Evolutionary conservation across 371 early-diverging fungal species (phyloP).

Genomic region (Rhizopus microsporus): DNA sequence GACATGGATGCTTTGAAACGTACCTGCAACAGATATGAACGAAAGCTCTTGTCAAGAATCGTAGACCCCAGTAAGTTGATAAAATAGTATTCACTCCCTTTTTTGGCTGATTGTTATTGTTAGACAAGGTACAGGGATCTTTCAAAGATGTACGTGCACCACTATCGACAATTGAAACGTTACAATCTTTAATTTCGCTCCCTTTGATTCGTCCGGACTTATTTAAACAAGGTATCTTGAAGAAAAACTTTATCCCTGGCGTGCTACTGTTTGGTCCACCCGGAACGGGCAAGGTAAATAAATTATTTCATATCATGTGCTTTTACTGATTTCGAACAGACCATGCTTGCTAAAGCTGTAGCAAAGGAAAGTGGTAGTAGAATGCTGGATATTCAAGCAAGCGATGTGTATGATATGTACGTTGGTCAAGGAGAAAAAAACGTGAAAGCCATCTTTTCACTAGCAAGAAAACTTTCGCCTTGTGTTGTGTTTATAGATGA

Average conservation of each 20-base stretch:
- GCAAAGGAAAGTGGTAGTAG: slow-evolving; percentile 94
- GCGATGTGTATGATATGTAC: slow-evolving; percentile 95
- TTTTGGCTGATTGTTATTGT: neutral
- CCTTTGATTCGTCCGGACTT: slow-evolving; percentile 82
- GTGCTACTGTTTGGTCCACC: slow-evolving; percentile 97
- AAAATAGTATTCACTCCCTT: neutral
- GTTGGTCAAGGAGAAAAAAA: slow-evolving; percentile 99
- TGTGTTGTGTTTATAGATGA: slow-evolving; percentile 99
- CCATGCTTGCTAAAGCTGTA: slow-evolving; percentile 95
- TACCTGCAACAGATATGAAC: slow-evolving; percentile 56
- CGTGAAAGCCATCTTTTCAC: slow-evolving; percentile 91
- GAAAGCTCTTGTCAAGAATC: slow-evolving; percentile 58
- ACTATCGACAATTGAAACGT: slow-evolving; percentile 70
- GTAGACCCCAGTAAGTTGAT: slow-evolving; percentile 61
- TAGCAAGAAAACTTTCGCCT: slow-evolving; percentile 94
- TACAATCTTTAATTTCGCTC: slow-evolving; percentile 85
- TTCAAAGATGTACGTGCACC: slow-evolving; percentile 66
- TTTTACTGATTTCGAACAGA: slow-evolving; percentile 48
- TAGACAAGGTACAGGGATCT: slow-evolving; percentile 61
- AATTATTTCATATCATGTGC: neutral
- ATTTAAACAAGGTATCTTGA: slow-evolving; percentile 77
- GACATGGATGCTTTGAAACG: slow-evolving; percentile 29
- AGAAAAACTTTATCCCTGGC: slow-evolving; percentile 77
- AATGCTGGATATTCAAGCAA: slow-evolving; percentile 92
- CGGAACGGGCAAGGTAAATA: slow-evolving; percentile 83